Base-by-base conservation (phyloP, 169 alveolate genomes). In the Toxoplasma gondii region DNA sequence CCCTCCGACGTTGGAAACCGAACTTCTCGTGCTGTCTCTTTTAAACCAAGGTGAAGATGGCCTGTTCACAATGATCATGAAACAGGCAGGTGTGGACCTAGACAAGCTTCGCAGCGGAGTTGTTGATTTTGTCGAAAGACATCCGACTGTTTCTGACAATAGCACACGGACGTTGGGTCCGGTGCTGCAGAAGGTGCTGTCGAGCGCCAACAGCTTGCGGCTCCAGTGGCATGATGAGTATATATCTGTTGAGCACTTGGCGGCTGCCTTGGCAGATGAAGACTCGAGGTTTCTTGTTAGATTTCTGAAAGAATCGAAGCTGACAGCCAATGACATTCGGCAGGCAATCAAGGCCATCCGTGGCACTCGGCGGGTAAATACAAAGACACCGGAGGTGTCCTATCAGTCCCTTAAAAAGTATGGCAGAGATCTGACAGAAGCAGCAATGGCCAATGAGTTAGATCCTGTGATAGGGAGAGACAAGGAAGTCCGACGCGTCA, bases 401-500 rank as follows among this genome's bases (percentile, higher is more conserved):
- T 88, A 88, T 36, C 67, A 88, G 92, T 41, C 92, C 39, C 83
- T 91, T 36, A 97, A 95, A 82, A 96, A 97, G 87, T 97, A 93
- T 74, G 95, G 97, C 92, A 91, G 95, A 36, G 98, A 97, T 58
- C 94, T 97, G 67, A 97, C 98, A 1, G 97, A 96, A 67, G 96
- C 96, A 91, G 98, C 98, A 2, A 96, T 96, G 86, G 97, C 96
- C 58, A 98, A 98, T 19, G 96, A 97, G 95, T 92, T 97, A 88
- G 98, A 97, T 88, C 98, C 98, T 0, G 98, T 97, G 41, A 96
- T 97, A 17, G 98, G 98, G 36, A 95, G 98, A 34, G 98, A 96
- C 67, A 96, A 93, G 34, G 98, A 97, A 95, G 97, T 97, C 44
- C 94, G 97, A 54, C 97, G 99, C 74, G 97, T 98, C n/a, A 95